Evolutionary conservation across 1,284 basidiomycete genomes (phyloP).

Genomic region (Amylostereum areolatum): DNA sequence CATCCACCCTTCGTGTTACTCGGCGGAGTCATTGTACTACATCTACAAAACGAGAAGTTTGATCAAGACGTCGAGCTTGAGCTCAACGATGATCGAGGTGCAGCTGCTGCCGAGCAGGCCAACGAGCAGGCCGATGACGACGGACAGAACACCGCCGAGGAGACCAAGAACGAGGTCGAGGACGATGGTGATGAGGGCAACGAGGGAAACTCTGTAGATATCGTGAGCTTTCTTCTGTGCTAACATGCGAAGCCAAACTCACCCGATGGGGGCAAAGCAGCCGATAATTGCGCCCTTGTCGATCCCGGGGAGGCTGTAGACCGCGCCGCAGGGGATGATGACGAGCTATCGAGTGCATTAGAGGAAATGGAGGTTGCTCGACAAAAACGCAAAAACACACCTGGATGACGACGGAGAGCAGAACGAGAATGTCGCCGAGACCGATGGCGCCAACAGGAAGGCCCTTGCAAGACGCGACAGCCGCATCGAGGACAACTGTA

Average conservation of each 20-base stretch:
- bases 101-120: background rate
- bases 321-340: background rate
- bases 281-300: background rate
- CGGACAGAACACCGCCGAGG: background rate
- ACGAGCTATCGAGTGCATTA: background rate
- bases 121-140: slow-evolving; percentile 1
- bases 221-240: background rate
- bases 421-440: background rate
- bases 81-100: background rate
- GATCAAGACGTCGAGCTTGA: background rate
- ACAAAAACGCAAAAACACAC: background rate
- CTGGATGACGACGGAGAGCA: background rate
- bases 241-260: background rate
- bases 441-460: background rate
- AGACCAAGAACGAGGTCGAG: background rate
- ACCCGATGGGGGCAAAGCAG: background rate
- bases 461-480: background rate
- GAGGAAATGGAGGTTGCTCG: background rate
- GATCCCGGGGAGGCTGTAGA: background rate
- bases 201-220: background rate
- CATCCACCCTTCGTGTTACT: too few relatives aligned
- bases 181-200: background rate
- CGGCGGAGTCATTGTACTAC: too few relatives aligned
- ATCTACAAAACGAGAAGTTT: background rate
- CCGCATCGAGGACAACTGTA: background rate